Conservation (phyloP, 2,329 filamentous ascomycete genomes). For the Colletotrichum tamarilloi region DNA sequence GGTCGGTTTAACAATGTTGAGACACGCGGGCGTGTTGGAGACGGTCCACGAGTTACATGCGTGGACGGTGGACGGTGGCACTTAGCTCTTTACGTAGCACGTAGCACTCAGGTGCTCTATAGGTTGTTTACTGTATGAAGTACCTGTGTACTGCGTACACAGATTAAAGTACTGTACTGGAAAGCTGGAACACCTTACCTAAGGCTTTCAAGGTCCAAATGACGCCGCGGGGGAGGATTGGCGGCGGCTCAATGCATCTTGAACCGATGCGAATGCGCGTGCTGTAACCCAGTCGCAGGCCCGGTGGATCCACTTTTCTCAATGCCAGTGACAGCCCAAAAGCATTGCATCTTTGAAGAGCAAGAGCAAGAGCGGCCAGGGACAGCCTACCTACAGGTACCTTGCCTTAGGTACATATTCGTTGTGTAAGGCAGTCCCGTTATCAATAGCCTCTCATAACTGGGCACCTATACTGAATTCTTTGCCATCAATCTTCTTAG, state of each 20-base stretch:
- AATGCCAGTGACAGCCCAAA: neutral
- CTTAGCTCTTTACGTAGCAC: neutral
- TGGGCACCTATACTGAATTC: neutral
- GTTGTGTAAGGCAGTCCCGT: neutral
- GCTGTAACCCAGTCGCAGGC: neutral
- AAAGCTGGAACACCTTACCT: neutral
- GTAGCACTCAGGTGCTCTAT: no score
- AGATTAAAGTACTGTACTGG: no score
- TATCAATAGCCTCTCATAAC: neutral
- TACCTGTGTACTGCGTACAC: neutral
- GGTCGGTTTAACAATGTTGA: neutral
- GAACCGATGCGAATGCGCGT: neutral
- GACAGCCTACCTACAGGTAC: neutral
- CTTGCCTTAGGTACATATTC: neutral
- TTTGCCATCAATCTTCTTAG: neutral
- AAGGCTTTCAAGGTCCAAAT: neutral
- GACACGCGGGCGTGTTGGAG: neutral
- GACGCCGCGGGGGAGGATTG: neutral
- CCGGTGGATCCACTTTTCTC: neutral
- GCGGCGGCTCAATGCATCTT: neutral
- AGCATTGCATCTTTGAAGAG: neutral
- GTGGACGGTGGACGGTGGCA: neutral
- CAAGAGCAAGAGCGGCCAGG: neutral
- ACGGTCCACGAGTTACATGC: neutral
- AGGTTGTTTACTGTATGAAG: neutral